Conservation (phyloP, 2,329 filamentous ascomycete genomes). For the Monilinia polystroma region DNA sequence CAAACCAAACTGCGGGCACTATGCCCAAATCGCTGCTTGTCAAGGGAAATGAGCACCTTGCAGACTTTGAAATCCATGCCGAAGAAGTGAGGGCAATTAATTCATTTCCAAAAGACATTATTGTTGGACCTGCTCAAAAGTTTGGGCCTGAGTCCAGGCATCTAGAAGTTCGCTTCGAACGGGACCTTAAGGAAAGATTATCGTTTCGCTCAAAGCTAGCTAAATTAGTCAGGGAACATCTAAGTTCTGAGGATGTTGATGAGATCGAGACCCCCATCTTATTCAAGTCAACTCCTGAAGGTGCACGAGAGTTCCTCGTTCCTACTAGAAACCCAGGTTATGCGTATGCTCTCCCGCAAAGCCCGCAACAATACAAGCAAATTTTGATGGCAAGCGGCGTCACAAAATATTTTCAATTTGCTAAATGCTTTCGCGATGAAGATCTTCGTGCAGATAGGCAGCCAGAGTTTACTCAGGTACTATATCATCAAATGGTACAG, state of each 20-base stretch:
- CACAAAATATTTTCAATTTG: constrained; percentile 83
- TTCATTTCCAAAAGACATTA: constrained; percentile 70
- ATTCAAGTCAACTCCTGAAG: constrained; percentile 97
- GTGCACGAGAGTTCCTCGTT: constrained; percentile 90
- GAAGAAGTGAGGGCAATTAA: constrained; percentile 67
- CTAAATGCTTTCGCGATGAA: constrained; percentile 92
- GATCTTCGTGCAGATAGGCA: constrained; percentile 89
- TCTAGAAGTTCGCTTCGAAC: constrained; percentile 77
- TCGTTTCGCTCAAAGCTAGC: constrained; percentile 62
- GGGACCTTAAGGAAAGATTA: constrained; percentile 65
- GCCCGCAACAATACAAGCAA: constrained; percentile 98
- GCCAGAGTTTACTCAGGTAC: constrained; percentile 90
- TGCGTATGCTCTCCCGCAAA: constrained; percentile 91
- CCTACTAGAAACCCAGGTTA: constrained; percentile 74
- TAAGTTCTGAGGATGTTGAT: constrained; percentile 31
- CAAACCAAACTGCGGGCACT: constrained; percentile 4
- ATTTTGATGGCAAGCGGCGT: constrained; percentile 92
- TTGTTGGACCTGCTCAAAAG: constrained; percentile 67
- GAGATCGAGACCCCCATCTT: constrained; percentile 88
- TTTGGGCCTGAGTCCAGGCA: constrained; percentile 77
- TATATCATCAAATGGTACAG: not conserved
- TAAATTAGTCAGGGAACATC: constrained; percentile 48
- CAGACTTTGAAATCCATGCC: constrained; percentile 58
- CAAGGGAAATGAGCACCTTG: not conserved
- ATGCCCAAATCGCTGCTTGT: not conserved